A percentile compares a stretch with the other conserved stretches of the same genome.
Conservation (phyloP, 2,329 filamentous ascomycete species). For the Botryotinia narcissicola region DNA sequence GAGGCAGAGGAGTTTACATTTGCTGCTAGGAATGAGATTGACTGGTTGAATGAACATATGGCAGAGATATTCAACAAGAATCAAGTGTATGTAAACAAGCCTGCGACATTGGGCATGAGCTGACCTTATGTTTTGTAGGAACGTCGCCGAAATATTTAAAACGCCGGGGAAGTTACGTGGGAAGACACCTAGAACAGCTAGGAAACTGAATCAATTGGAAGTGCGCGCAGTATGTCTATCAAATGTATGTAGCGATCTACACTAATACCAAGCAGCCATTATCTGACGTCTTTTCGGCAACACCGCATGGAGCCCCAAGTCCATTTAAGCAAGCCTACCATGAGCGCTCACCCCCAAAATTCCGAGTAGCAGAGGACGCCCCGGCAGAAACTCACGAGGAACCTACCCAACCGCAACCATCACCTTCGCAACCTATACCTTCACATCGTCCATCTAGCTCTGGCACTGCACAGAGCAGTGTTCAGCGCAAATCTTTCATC, state of each 20-base stretch:
- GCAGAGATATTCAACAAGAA: conserved; percentile 84
- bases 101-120: conserved; percentile 16
- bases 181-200: conserved; percentile 72
- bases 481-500: conserved; percentile 37
- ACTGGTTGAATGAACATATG: conserved; percentile 99
- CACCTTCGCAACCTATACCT: not conserved
- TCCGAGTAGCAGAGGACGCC: conserved; percentile 58
- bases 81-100: conserved; percentile 66
- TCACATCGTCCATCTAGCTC: conserved; percentile 6
- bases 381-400: conserved; percentile 21
- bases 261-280: conserved; percentile 49
- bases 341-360: conserved; percentile 45
- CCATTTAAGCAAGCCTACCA: conserved; percentile 41
- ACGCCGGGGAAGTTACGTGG: conserved; percentile 80
- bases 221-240: conserved; percentile 58
- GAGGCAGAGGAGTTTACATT: conserved; percentile 93
- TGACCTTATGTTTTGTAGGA: conserved; percentile 52
- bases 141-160: conserved; percentile 94
- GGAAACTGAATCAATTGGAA: conserved; percentile 58
- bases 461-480: conserved; percentile 21
- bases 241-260: conserved; percentile 7
- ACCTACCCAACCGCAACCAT: not conserved
- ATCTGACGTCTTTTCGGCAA: conserved; percentile 57
- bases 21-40: conserved; percentile 87
- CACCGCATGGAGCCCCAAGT: conserved; percentile 49